Conservation (phyloP, 2,329 filamentous ascomycete genomes). For the Penicillium rolfsii region DNA sequence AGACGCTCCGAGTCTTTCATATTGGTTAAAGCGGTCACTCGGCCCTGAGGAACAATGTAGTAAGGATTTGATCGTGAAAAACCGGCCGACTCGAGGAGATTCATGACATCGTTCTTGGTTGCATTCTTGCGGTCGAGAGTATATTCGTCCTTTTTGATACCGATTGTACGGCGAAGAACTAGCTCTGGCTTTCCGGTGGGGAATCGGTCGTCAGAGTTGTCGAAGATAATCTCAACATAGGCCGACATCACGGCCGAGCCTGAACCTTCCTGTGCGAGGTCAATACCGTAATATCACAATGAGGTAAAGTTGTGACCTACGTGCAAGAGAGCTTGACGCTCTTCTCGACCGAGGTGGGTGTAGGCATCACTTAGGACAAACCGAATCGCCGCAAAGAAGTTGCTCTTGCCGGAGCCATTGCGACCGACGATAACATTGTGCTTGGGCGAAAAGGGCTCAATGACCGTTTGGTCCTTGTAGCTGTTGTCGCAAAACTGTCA, state of each 20-base stretch:
- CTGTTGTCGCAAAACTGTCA: constrained; percentile 50
- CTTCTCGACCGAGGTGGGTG: constrained; percentile 91
- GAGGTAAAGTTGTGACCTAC: constrained; percentile 40
- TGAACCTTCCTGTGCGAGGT: constrained; percentile 72
- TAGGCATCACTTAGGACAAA: constrained; percentile 99
- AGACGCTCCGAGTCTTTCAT: constrained; percentile 96
- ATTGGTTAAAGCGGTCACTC: constrained; percentile 93
- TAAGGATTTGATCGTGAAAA: constrained; percentile 98
- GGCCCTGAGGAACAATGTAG: constrained; percentile 97
- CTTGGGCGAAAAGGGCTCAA: constrained; percentile 95
- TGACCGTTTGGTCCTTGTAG: constrained; percentile 99
- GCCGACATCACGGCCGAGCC: constrained; percentile 98
- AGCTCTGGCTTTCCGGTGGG: constrained; percentile 90
- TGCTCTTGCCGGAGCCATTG: constrained; percentile 99
- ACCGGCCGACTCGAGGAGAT: constrained; percentile 90
- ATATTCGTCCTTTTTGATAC: constrained; percentile 97
- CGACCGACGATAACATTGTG: constrained; percentile 98
- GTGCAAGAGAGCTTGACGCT: constrained; percentile 93
- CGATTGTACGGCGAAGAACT: constrained; percentile 89
- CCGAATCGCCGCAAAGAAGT: constrained; percentile 98
- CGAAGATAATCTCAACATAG: constrained; percentile 99
- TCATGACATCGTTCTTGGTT: constrained; percentile 91
- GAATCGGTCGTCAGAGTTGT: constrained; percentile 95
- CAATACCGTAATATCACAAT: neutral
- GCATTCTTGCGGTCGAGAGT: constrained; percentile 96